Conservation (phyloP, 2,329 filamentous ascomycete species). For the Lecanoromycetidae sp. region DNA sequence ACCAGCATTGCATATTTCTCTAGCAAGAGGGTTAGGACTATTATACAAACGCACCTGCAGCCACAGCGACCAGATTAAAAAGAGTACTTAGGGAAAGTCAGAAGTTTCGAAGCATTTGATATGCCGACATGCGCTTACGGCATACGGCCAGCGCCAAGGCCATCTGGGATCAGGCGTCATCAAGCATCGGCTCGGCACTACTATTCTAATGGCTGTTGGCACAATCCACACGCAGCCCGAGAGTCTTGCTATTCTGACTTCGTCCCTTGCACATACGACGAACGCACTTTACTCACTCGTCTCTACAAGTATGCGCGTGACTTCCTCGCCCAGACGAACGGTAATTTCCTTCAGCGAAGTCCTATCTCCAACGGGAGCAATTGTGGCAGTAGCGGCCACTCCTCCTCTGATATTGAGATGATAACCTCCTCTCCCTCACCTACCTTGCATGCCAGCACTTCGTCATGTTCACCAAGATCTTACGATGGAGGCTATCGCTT, state of each 20-base stretch:
- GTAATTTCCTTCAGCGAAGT: slow-evolving; percentile 12
- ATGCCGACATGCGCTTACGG: slow-evolving; percentile 5
- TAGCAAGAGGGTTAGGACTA: too few species aligned
- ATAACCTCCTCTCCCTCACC: slow-evolving; percentile 19
- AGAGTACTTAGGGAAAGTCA: neutral
- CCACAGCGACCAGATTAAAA: too few species aligned
- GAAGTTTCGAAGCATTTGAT: neutral
- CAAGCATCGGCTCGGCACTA: slow-evolving; percentile 8
- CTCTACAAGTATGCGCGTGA: slow-evolving; percentile 19
- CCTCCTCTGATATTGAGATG: slow-evolving; percentile 18
- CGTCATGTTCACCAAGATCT: slow-evolving; percentile 14
- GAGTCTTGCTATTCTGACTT: slow-evolving; percentile 17
- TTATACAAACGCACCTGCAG: too few species aligned
- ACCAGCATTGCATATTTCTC: too few species aligned
- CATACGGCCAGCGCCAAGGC: slow-evolving; percentile 6
- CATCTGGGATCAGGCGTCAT: slow-evolving; percentile 5
- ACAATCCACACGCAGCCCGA: slow-evolving; percentile 11
- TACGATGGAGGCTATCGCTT: slow-evolving; percentile 17
- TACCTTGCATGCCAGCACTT: slow-evolving; percentile 15
- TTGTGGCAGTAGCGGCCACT: slow-evolving; percentile 8
- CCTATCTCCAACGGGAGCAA: slow-evolving; percentile 3
- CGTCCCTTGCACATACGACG: slow-evolving; percentile 19
- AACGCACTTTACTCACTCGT: slow-evolving; percentile 15
- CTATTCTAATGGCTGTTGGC: slow-evolving; percentile 13
- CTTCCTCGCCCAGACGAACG: slow-evolving; percentile 16